phyloP scores from a whole-genome alignment of 108 stramenopile species.

The Cyclotella sp. region DNA sequence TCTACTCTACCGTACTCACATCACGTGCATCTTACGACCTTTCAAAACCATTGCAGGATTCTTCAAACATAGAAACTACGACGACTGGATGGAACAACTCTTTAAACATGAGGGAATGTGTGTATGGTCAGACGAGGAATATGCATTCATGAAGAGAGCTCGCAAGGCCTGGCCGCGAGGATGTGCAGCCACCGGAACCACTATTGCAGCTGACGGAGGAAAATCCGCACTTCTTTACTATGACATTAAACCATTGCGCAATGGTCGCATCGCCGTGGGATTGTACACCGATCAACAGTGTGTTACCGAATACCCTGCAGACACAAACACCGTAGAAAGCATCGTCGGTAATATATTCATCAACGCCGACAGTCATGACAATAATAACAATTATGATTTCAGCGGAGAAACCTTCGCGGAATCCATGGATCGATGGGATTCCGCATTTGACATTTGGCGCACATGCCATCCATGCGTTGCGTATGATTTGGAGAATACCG shows the following conservation, averaged over 20 bases:
- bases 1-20: too few relatives aligned
- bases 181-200: conserved; percentile 33
- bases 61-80: conserved; percentile 62
- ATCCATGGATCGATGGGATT: conserved; percentile 50
- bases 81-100: conserved; percentile 68
- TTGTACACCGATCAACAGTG: conserved; percentile 66
- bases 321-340: conserved; percentile 34
- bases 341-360: conserved; percentile 54
- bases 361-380: conserved; percentile 31
- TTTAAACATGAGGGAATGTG: conserved; percentile 74
- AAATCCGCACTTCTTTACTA: conserved; percentile 59
- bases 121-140: conserved; percentile 63
- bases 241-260: conserved; percentile 55
- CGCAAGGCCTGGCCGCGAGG: conserved; percentile 48
- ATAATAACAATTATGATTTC: conserved; percentile 20
- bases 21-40: neutral
- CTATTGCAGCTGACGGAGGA: neutral
- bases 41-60: conserved; percentile 31
- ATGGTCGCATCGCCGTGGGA: conserved; percentile 53
- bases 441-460: conserved; percentile 51
- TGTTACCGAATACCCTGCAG: conserved; percentile 46
- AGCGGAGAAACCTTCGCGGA: conserved; percentile 29
- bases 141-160: conserved; percentile 56
- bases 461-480: conserved; percentile 72
- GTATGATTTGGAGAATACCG: conserved; percentile 54